Percentiles rank a stretch among this genome's conserved stretches.
phyloP scores from a whole-genome alignment of 768 basidiomycete genomes.

The Russula olivacea region DNA sequence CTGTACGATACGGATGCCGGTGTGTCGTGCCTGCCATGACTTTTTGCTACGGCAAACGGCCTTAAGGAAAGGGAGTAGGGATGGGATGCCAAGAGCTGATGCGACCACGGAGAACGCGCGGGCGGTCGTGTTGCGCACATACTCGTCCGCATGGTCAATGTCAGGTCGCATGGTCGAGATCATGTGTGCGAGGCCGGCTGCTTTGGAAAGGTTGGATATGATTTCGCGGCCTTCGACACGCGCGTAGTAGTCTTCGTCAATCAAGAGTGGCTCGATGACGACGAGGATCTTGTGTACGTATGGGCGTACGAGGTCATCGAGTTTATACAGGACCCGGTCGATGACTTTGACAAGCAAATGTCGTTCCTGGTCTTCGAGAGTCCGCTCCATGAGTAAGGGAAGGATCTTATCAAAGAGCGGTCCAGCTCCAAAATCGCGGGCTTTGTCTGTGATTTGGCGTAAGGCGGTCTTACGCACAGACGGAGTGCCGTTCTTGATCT shows the following conservation, averaged over 20 bases:
- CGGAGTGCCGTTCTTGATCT: constrained; percentile 99
- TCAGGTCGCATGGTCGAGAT: constrained; percentile 99
- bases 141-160: constrained; percentile 99
- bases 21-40: constrained; percentile 99
- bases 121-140: constrained; percentile 97
- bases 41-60: constrained; percentile 98
- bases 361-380: constrained; percentile 96
- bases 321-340: constrained; percentile 96
- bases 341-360: constrained; percentile 98
- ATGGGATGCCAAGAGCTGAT: constrained; percentile 95
- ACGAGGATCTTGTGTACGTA: constrained; percentile 99
- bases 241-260: constrained; percentile 95
- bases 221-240: constrained; percentile 99
- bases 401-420: constrained; percentile 98
- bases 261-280: constrained; percentile 97
- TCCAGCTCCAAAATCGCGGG: constrained; percentile 96
- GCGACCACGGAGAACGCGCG: constrained; percentile 99
- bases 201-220: constrained; percentile 97
- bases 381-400: constrained; percentile 95
- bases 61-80: constrained; percentile 95
- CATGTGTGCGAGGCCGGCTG: constrained; percentile 99
- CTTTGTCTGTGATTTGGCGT: constrained; percentile 98
- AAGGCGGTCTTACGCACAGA: constrained; percentile 97
- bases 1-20: constrained; percentile 98
- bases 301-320: constrained; percentile 96